Conservation (phyloP, 805 yeast species). For the Wickerhamomyces chambardii region DNA sequence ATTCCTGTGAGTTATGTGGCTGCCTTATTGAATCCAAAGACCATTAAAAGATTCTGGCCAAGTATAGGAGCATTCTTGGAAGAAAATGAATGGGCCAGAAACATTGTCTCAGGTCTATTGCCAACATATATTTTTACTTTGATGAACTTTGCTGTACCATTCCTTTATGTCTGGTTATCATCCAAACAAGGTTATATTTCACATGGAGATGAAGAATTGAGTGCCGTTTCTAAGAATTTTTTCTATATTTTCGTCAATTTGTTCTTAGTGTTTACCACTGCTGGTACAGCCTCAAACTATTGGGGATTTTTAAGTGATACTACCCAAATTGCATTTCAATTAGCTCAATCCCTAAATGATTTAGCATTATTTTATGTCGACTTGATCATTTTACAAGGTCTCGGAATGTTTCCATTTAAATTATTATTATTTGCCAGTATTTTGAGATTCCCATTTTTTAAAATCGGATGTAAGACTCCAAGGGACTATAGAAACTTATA, state of each 20-base stretch:
- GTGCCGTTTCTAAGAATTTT: conserved; percentile 86
- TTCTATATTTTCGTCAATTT: conserved; percentile 91
- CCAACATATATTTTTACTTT: conserved; percentile 90
- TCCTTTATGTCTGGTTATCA: conserved; percentile 76
- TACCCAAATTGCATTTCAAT: conserved; percentile 75
- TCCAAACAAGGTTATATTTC: conserved; percentile 84
- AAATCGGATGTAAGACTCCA: conserved; percentile 64
- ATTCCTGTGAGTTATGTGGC: conserved; percentile 84
- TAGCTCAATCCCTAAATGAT: conserved; percentile 74
- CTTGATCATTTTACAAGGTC: conserved; percentile 68
- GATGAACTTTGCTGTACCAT: conserved; percentile 78
- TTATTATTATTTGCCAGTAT: conserved; percentile 75
- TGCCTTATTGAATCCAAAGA: conserved; percentile 66
- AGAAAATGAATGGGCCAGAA: conserved; percentile 61
- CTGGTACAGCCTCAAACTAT: conserved; percentile 80
- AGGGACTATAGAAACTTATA: conserved; percentile 68
- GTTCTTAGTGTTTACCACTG: conserved; percentile 88
- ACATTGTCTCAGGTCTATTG: conserved; percentile 75
- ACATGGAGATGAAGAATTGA: conserved; percentile 85
- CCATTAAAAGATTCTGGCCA: conserved; percentile 80
- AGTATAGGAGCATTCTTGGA: conserved; percentile 60
- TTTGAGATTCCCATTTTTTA: conserved; percentile 62
- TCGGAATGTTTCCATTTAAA: conserved; percentile 88
- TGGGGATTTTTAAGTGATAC: conserved; percentile 84
- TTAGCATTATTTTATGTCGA: conserved; percentile 87